Evolutionary conservation across 2,329 filamentous ascomycete species (phyloP), one percentile per base, ranked within the genome.

Genomic region (Fusarium sublunatum): DNA sequence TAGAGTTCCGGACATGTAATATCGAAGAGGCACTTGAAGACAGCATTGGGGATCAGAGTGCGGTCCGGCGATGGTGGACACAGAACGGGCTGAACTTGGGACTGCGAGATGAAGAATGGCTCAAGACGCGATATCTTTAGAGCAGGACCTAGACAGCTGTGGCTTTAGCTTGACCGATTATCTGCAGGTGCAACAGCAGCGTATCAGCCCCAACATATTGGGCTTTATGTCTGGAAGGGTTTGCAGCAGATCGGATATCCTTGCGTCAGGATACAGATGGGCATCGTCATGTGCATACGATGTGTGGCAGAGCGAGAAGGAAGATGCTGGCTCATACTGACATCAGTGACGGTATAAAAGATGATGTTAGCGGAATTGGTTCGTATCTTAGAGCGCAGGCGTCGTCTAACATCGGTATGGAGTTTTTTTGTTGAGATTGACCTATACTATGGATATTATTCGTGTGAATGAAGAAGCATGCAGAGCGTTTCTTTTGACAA

Each of bases 11-110:
- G 75, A 96, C 92, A 1, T 97, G 93, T 75, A 93, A 96, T 75
- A 95, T 98, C 60, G 93, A 97, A 74, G 94, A 97, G 77, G 93
- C 93, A 1, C 82, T 97, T 35, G 93, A 97, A 74, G 93, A 97
- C 73, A 91, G 92, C 22, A 86, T 94, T 45, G 86, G 85, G 8
- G 88, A 90, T 51, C 90, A 92, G 61, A 86, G 88, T 64, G 84
- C 85, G 34, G 91, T 96, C 15, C 82, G 91, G 53, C 82, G 84
- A 62, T 98, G 94, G 94, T 98, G 94, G 94, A 90, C 91, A 24
- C 80, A 83, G 64, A 94, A 95, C 68, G 92, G 92, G 0, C 78
- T 96, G 61, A 94, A 95, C 71, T 76, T 96, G 48, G 91, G 91
- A 2, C 82, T 95, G 36, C 88, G 90, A 4, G 94, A 92, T 36